phyloP scores from a whole-genome alignment of 2,329 filamentous ascomycete genomes.

The Microdochium paspali region DNA sequence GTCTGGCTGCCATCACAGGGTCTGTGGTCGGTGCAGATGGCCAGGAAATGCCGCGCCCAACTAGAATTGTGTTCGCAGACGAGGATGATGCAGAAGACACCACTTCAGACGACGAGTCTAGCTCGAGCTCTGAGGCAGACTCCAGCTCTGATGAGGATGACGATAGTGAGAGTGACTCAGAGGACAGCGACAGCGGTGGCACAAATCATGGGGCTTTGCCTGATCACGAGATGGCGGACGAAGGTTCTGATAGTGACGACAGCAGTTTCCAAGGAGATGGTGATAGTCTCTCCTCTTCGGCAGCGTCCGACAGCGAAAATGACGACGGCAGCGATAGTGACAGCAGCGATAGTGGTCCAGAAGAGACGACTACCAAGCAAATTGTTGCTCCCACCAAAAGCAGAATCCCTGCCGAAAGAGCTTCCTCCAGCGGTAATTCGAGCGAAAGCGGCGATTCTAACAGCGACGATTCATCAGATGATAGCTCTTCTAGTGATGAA shows the following conservation, averaged over 20 bases:
- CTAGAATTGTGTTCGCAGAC: constrained; percentile 9
- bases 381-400: not conserved
- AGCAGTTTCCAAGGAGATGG: constrained; percentile 8
- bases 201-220: constrained; percentile 8
- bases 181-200: constrained; percentile 6
- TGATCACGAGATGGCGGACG: not conserved
- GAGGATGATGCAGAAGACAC: constrained; percentile 5
- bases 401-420: constrained; percentile 1
- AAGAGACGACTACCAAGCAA: constrained; percentile 8
- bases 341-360: constrained; percentile 15
- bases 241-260: constrained; percentile 7
- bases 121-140: constrained; percentile 14
- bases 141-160: constrained; percentile 5
- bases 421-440: constrained; percentile 7
- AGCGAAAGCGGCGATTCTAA: constrained; percentile 7
- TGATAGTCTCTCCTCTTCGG: constrained; percentile 4
- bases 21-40: constrained; percentile 17
- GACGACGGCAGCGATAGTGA: constrained; percentile 1
- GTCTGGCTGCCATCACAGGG: constrained; percentile 22
- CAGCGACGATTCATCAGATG: constrained; percentile 3
- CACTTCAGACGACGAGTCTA: constrained; percentile 4
- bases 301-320: not conserved
- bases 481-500: constrained; percentile 2
- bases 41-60: constrained; percentile 8
- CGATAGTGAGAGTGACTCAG: constrained; percentile 2